Percentiles rank a stretch among this genome's conserved stretches.
Evolutionary conservation across 169 alveolate genomes (phyloP).

Genomic region (Plasmodium malariae): DNA sequence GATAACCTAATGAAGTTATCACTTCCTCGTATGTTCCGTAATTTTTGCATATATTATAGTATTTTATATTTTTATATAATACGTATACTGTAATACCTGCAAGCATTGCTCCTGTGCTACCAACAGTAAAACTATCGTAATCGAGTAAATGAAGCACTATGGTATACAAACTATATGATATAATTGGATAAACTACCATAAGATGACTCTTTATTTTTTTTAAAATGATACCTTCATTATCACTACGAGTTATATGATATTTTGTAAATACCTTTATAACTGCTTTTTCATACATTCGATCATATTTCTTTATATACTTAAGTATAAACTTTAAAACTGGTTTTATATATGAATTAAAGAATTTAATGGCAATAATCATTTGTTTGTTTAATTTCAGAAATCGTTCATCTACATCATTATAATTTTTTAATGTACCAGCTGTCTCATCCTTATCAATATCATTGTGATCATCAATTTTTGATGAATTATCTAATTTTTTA

Average conservation of each 20-base stretch:
- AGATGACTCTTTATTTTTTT: conserved; percentile 1
- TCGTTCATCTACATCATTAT: too few relatives aligned
- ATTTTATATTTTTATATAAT: background rate
- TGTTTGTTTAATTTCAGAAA: background rate
- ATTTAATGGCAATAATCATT: background rate
- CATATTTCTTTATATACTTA: background rate
- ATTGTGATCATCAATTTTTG: background rate
- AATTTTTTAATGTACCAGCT: too few relatives aligned
- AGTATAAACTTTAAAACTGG: background rate
- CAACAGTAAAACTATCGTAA: conserved; percentile 10
- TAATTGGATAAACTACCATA: conserved; percentile 4
- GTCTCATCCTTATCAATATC: background rate
- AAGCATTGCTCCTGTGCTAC: conserved; percentile 6
- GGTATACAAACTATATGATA: background rate
- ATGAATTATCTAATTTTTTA: background rate
- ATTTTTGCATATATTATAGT: background rate
- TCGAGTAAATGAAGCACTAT: background rate
- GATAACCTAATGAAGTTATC: too few relatives aligned
- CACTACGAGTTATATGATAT: background rate
- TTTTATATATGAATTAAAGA: background rate
- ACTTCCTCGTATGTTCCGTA: background rate
- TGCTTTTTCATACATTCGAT: background rate
- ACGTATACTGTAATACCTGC: background rate
- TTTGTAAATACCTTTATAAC: background rate
- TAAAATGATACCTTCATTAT: background rate